Base-by-base conservation (phyloP, 2,329 filamentous ascomycete species). In the Coniella vitis region DNA sequence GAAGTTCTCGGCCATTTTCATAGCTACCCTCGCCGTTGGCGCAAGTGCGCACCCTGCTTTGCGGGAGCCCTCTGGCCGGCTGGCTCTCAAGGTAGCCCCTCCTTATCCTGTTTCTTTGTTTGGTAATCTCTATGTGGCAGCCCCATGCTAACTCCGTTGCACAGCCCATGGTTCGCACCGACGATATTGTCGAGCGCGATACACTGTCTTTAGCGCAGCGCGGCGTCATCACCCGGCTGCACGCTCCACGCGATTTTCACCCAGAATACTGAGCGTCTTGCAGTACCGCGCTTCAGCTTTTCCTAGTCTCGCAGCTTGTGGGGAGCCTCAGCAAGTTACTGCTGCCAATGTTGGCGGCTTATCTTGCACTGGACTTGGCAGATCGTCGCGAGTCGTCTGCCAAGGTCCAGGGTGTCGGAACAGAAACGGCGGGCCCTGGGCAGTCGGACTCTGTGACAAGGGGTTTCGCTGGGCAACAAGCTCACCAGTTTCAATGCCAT, bases 111-210 rank as follows among this genome's bases (percentile, higher is more conserved):
- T 22, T 14, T 4, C 5, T 20, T 4, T 19, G 7, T 3, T 3
- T 32, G n/a, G n/a, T n/a, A n/a, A n/a, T 17, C 7, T 13, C 10
- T 38, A 29, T 10, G 25, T 29, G 25, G 5, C 25, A 21, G 14
- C 1, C 8, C 1, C 5, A 14, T 42, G 29, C 47, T 50, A 34
- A 52, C 16, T 36, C 12, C 9, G 31, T 10, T 16, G 10, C 17
- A 13, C n/a, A 51, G 49, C 47, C 25, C n/a, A 25, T 51, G 8
- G 31, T 51, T 3, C 50, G 50, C 17, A 38, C 50, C 12, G 50
- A 52, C 20, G 50, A 52, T 19, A 42, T 52, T 12, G 38, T 52
- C 4, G 50, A 42, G 20, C 50, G 50, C 14, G 47, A 49, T 16
- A 40, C 42, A 4, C 8, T 52, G 35, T 49, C 50, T 4, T 31